Base-by-base conservation (phyloP, 164 flowering plant genomes). In the Stephania cephalantha region DNA sequence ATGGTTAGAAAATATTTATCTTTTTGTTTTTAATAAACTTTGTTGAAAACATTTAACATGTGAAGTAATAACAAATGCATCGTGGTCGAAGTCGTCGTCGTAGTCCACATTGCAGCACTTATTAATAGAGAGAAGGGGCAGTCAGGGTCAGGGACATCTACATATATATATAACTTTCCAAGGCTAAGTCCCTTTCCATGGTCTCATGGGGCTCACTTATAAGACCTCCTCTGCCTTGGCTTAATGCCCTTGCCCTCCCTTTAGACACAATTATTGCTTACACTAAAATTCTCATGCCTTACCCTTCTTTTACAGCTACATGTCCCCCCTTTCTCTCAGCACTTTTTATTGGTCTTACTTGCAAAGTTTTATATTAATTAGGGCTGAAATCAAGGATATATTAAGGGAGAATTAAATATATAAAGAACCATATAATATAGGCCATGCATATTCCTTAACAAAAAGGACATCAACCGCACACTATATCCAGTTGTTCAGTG, bases 191-290 rank as follows among this genome's bases (percentile, higher is more conserved):
- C 66, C 66, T 61, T 61, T 61, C 61, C 66, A 61, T 18, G 20
- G 66, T 61, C 66, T 61, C 66, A 61, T 61, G 66, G 66, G 66
- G 66, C 66, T 61, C 66, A 61, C 66, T 25, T 7, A 61, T 53
- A 5, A 53, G 18, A 18, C 18, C 61, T 53, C 66, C 20, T 61
- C 22, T 61, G 66, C 66, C 66, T 61, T 61, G 66, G 66, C 66
- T 61, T 15, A 61, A 61, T 25, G 25, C 66, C 7, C 22, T 18
- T 61, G 66, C n/a, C 8, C 66, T 61, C 55, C 67, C 73, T 53
- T 46, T 61, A 63, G 72, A 55, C 72, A 69, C 52, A 66, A 66
- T 29, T 30, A 66, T 66, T 66, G 69, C 69, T 29, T 7, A 30
- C 44, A 66, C 44, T 66, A 29, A 20, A 20, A 7, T 30, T 63